Conservation (phyloP, 768 basidiomycete species). For the Leccinum variicolor region DNA sequence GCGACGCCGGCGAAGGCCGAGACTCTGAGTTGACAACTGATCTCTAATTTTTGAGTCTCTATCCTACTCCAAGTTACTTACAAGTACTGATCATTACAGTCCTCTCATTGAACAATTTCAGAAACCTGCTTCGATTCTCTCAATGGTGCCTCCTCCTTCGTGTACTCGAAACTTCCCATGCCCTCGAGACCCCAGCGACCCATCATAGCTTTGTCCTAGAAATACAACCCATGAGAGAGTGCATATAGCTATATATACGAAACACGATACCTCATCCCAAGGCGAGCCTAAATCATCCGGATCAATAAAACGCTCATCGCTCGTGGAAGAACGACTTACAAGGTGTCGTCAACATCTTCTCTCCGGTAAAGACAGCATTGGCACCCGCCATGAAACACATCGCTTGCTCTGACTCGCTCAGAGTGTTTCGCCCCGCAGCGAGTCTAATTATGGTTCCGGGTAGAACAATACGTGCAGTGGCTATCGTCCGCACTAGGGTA, state of each 20-base stretch:
- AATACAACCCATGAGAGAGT: slow-evolving; percentile 1
- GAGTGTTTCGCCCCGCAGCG: slow-evolving; percentile 88
- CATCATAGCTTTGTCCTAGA: slow-evolving; percentile 91
- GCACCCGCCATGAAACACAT: slow-evolving; percentile 99
- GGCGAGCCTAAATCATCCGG: slow-evolving; percentile 59
- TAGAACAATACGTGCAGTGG: slow-evolving; percentile 89
- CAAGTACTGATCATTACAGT: background rate
- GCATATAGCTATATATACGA: background rate
- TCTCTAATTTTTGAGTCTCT: background rate
- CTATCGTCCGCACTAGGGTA: slow-evolving; percentile 87
- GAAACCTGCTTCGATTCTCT: background rate
- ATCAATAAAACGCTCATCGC: slow-evolving; percentile 2
- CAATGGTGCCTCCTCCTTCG: slow-evolving; percentile 44
- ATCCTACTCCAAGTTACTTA: background rate
- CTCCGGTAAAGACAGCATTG: slow-evolving; percentile 98
- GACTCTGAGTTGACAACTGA: background rate
- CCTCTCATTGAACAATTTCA: background rate
- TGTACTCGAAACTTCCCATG: slow-evolving; percentile 86
- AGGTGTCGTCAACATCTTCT: slow-evolving; percentile 95
- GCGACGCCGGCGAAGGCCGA: slow-evolving; percentile 26
- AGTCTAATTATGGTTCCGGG: slow-evolving; percentile 93
- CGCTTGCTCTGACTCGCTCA: slow-evolving; percentile 88
- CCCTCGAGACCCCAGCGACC: slow-evolving; percentile 87
- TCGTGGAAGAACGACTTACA: slow-evolving; percentile 50
- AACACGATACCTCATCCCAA: slow-evolving; percentile 77